Base-by-base conservation (phyloP, 306 rosid genomes). In the Fragaria ananassa region DNA sequence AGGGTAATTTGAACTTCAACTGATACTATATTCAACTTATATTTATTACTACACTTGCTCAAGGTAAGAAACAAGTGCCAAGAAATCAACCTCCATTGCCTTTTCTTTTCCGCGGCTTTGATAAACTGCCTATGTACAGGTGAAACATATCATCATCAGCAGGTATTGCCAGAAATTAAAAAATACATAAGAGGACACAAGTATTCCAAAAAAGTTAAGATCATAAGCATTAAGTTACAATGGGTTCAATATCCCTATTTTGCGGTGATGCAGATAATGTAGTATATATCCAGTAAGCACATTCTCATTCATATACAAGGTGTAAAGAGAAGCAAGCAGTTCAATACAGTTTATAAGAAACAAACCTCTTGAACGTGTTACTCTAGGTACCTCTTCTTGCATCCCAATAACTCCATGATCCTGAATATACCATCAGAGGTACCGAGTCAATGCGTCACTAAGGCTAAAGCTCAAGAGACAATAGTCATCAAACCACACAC, bases 351-450 rank as follows among this genome's bases (percentile, higher is more conserved):
- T 71, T 65, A 74, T 44, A 78, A 76, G 84, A 75, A 17, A 81
- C 83, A 64, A 69, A 85, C 87, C 91, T 71, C 56, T 83, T 42
- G 58, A 50, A 23, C 81, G 76, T 74, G 80, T 85, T 77, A 29
- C 23, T 70, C 60, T 6, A 29, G 65, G 75, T 53, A 60, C 64
- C 57, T 70, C 86, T 39, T 76, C 85, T 84, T 58, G 82, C 68
- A 92, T 87, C 85, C 90, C 86, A 57, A 76, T 87, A 66, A 92
- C 1, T 56, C 61, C 82, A 50, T 68, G 92, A 65, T 90, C 85
- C 93, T 92, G 87, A 65, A 75, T 3, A 54, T 47, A 54, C 19
- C 29, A 39, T 27, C 68, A 53, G 9, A 19, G 21, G 51, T 23
- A 51, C 34, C 2, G 49, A 9, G 25, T 68, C 57, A 77, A 68